Evolutionary conservation across 139 green algal genomes (phyloP).

Genomic region (Picochlorum sp.): DNA sequence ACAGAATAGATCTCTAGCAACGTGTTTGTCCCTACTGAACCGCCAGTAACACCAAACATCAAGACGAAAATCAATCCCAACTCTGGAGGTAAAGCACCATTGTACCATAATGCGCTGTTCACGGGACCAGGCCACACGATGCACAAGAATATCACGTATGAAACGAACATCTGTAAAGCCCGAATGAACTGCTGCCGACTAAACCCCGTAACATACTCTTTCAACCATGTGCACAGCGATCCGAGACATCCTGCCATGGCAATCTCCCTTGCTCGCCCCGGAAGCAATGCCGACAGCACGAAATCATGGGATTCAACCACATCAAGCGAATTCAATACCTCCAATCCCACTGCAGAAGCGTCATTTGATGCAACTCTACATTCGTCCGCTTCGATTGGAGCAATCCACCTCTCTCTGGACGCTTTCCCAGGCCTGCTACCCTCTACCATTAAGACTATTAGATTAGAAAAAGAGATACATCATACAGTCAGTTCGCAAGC

Average conservation of each 20-base stretch:
- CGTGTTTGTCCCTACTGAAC: not conserved
- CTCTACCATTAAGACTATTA: too few relatives aligned
- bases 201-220: not conserved
- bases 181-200: not conserved
- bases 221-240: not conserved
- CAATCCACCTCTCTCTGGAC: too few relatives aligned
- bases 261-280: not conserved
- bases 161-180: not conserved
- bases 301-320: not conserved
- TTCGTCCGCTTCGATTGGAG: not conserved
- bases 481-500: too few relatives aligned
- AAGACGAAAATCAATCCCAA: not conserved
- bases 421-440: too few relatives aligned
- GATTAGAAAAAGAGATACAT: too few relatives aligned
- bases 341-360: not conserved
- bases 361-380: too few relatives aligned
- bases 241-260: not conserved
- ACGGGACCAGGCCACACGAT: not conserved
- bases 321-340: not conserved
- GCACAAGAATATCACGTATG: not conserved
- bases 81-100: not conserved
- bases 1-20: too few relatives aligned
- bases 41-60: not conserved
- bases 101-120: not conserved
- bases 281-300: not conserved